phyloP scores from a whole-genome alignment of 2,329 filamentous ascomycete genomes.

The Tricladium varicosporioides region DNA sequence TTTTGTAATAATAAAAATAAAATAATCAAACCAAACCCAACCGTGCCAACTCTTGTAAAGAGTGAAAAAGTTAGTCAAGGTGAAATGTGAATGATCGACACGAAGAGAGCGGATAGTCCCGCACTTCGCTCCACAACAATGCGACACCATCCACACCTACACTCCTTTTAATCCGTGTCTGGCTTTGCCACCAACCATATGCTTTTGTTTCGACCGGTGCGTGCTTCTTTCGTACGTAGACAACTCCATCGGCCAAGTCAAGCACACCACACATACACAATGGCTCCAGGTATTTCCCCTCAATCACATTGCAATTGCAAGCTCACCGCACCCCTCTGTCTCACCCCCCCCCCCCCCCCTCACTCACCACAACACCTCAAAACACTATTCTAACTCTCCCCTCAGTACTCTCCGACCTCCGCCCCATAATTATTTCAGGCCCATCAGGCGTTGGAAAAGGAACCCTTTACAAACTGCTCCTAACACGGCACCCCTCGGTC shows the following conservation, averaged over 20 bases:
- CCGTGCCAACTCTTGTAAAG: too few relatives aligned
- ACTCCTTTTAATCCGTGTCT: too few relatives aligned
- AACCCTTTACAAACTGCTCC: slow-evolving; percentile 72
- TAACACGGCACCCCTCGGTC: slow-evolving; percentile 53
- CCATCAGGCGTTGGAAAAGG: slow-evolving; percentile 80
- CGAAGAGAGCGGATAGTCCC: too few relatives aligned
- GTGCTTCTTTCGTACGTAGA: slow-evolving; percentile 18
- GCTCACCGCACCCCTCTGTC: slow-evolving; percentile 7
- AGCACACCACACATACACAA: slow-evolving; percentile 23
- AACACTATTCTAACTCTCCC: slow-evolving; percentile 7
- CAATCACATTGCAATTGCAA: background rate
- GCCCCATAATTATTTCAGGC: slow-evolving; percentile 75
- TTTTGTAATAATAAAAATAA: too few relatives aligned
- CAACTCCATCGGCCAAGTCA: slow-evolving; percentile 18
- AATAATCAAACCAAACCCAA: too few relatives aligned
- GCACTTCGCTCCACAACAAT: too few relatives aligned
- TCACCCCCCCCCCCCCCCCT: background rate
- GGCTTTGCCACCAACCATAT: too few relatives aligned
- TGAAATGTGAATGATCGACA: too few relatives aligned
- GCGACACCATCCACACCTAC: too few relatives aligned
- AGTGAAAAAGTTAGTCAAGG: too few relatives aligned
- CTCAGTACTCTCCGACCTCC: slow-evolving; percentile 30
- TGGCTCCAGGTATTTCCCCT: slow-evolving; percentile 32
- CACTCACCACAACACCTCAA: background rate
- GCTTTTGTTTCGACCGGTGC: slow-evolving; percentile 18